A percentile compares a stretch with the other conserved stretches of the same genome.
Evolutionary conservation across 2,329 filamentous ascomycete species (phyloP).

Genomic region (Sordariomycetes sp.): DNA sequence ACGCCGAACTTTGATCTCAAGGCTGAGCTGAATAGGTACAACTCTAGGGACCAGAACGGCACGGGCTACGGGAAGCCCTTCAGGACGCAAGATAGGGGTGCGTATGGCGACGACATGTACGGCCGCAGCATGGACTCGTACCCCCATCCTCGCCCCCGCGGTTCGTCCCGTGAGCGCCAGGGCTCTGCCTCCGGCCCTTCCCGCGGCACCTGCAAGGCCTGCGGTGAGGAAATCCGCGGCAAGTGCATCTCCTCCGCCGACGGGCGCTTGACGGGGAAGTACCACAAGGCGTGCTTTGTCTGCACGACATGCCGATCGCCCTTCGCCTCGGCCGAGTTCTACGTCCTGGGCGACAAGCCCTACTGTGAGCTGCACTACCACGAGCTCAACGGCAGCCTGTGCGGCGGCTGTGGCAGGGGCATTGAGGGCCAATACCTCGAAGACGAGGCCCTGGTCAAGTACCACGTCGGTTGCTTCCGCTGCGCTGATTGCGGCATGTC

Average conservation of each 20-base stretch:
- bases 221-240: conserved; percentile 65
- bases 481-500: conserved; percentile 68
- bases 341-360: conserved; percentile 76
- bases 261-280: conserved; percentile 81
- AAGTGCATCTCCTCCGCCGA: conserved; percentile 94
- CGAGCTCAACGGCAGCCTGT: conserved; percentile 78
- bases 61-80: background rate
- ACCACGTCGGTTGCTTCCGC: conserved; percentile 78
- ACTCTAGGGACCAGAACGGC: background rate
- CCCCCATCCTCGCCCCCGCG: conserved; percentile 24
- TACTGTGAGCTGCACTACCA: conserved; percentile 94
- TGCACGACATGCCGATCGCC: conserved; percentile 74
- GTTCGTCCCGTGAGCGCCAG: conserved; percentile 7
- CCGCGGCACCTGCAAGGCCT: conserved; percentile 76
- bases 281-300: conserved; percentile 91
- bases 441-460: conserved; percentile 67
- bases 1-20: background rate
- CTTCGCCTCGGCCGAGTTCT: conserved; percentile 84
- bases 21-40: conserved; percentile 1
- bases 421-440: conserved; percentile 94
- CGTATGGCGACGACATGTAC: background rate
- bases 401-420: conserved; percentile 65
- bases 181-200: conserved; percentile 19
- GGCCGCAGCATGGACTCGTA: background rate
- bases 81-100: background rate